Base-by-base conservation (phyloP, 192 early-diverging fungal genomes). In the Obelidium mucronatum region DNA sequence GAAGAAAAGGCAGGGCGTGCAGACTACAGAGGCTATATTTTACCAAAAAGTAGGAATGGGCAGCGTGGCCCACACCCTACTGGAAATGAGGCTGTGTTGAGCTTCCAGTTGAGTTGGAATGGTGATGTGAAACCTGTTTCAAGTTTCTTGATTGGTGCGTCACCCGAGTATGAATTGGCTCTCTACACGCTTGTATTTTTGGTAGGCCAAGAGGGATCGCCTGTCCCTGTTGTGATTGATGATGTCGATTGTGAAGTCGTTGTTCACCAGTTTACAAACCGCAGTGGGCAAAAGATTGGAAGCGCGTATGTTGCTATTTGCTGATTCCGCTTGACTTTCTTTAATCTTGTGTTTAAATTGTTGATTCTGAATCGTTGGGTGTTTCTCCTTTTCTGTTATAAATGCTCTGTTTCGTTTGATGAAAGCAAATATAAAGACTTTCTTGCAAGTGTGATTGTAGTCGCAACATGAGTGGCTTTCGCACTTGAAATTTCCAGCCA, bases 91-190 rank as follows among this genome's bases (percentile, higher is more conserved):
- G 76, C 72, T 48, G 70, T 83, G 8, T 44, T 83, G 28, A 70
- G 66, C 39, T 72, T 82, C 64, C 82, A 83, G 51, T 58, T 83
- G 0, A 34, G n/a, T 6, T 83, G 82, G 82, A 60, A 83, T 28
- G 77, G 77, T 6, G 67, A 78, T 39, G 42, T 80, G 54, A 83
- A 83, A 64, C 82, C 82, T 19, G 73, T 83, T 2, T 73, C 70
- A 2, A 81, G 79, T 11, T 76, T 81, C 48, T 75, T 83, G 36
- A 83, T 83, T 31, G 82, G 82, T 4, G 66, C 60, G 3, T 74
- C 68, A 13, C 82, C 82, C 1, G 82, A 83, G 51, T 83, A 78
- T 48, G 82, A 83, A 61, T 30, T 83, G 22, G 82, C 82, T 33
- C 36, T 81, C 34, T 83, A 83, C 71, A 80, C 82, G 24, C 33